Evolutionary conservation across 768 basidiomycete species (phyloP), one percentile per base, ranked within the genome.

Genomic region (Naganishia antarctica): DNA sequence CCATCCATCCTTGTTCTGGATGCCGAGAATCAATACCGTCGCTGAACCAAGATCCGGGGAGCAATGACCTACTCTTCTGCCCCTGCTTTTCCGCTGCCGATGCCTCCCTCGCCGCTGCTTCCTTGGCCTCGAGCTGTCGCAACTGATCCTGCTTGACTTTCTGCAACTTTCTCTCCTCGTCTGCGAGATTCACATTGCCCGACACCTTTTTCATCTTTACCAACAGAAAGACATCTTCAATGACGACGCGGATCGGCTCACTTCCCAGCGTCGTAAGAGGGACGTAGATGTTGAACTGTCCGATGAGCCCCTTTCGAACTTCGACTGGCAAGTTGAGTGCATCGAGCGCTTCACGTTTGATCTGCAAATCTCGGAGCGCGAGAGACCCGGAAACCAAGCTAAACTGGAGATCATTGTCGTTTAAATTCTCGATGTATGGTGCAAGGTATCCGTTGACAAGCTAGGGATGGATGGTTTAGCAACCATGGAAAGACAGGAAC

Each of bases 311-410:
- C 82, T 97, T 91, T 12, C 89, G 80, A 12, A 99, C 91, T 80
- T 98, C 93, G 0, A 99, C 86, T 0, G 96, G 96, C 23, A 99
- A 81, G 63, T 91, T 84, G 76, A 98, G 96, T 76, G 94, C 91
- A 78, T 98, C 96, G 51, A 99, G 81, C 0, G 89, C 91, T 46
- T 89, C 88, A 78, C 87, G 91, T 81, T 94, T 98, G 69, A 99
- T 82, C 60, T 86, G 87, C 51, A 99, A 78, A 70, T 89, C 87
- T 29, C 84, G 83, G 59, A 96, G 81, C 7, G 61, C 63, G 12
- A 65, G 50, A 37, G 26, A n/a, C 4, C 37, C 61, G 40, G 63
- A 65, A 8, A 65, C 23, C 25, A 45, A 34, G 26, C 51, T 21
- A 37, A 51, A 53, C 43, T 40, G 34, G n/a, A 98, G 88, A 78